Evolutionary conservation across 2,329 filamentous ascomycete genomes (phyloP).

Genomic region (Fusarium acutatum): DNA sequence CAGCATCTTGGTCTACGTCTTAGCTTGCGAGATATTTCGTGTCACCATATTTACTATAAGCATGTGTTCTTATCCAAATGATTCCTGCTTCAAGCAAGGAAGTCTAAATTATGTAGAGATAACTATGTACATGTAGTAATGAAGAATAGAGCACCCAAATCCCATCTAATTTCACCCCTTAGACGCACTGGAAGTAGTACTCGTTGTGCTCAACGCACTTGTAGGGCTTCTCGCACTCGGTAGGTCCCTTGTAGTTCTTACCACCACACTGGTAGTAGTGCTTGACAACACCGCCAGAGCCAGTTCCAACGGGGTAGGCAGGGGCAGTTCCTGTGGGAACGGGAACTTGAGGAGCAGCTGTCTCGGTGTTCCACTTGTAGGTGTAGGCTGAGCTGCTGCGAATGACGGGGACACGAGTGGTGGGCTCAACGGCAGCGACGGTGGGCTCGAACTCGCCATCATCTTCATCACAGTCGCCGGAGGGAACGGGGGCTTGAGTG

Average conservation of each 20-base stretch:
- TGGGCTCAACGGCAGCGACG: background rate
- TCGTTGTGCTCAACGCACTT: constrained; percentile 28
- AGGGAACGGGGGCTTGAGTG: background rate
- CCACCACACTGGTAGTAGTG: constrained; percentile 38
- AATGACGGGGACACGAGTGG: constrained; percentile 28
- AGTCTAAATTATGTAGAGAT: constrained; percentile 22
- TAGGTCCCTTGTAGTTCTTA: constrained; percentile 27
- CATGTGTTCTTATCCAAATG: background rate
- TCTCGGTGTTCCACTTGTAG: constrained; percentile 33
- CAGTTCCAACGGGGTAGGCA: constrained; percentile 17
- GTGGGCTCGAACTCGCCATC: constrained; percentile 2
- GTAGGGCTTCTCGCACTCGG: constrained; percentile 33
- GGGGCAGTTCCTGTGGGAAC: constrained; percentile 22
- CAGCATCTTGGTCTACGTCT: no score
- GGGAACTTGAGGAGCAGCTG: constrained; percentile 3
- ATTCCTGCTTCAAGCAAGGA: constrained; percentile 27
- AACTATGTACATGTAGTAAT: constrained; percentile 32
- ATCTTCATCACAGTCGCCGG: background rate
- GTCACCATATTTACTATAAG: background rate
- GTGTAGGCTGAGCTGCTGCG: constrained; percentile 30
- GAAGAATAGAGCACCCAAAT: background rate
- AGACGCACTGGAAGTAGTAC: constrained; percentile 36
- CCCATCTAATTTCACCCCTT: background rate
- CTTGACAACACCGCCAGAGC: constrained; percentile 5
- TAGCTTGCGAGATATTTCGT: background rate